A percentile compares a stretch with the other conserved stretches of the same genome.
phyloP scores from a whole-genome alignment of 192 early-diverging fungal genomes.

The Coemansia sp. region DNA sequence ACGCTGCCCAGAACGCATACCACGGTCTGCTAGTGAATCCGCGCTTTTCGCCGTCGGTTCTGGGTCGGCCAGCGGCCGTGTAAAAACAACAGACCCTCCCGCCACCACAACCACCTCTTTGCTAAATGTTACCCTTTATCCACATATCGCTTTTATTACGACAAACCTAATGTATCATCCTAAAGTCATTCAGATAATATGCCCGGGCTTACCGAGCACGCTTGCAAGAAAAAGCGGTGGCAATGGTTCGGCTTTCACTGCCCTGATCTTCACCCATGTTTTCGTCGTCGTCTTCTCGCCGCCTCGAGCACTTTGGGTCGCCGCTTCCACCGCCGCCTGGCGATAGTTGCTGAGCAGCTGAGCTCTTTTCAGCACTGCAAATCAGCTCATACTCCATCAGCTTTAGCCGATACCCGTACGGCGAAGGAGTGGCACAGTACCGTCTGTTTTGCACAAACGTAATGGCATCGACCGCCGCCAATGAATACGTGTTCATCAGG shows the following conservation, averaged over 20 bases:
- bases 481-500: slow-evolving; percentile 70
- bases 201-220: slow-evolving; percentile 20
- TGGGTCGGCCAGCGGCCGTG: not conserved
- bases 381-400: slow-evolving; percentile 44
- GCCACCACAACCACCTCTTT: not conserved
- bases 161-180: too few relatives aligned
- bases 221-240: slow-evolving; percentile 7
- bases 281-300: slow-evolving; percentile 21
- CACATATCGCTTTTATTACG: too few relatives aligned
- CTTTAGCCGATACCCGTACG: slow-evolving; percentile 40
- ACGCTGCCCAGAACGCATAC: slow-evolving; percentile 13
- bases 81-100: not conserved
- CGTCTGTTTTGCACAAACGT: slow-evolving; percentile 79
- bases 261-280: not conserved
- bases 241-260: not conserved
- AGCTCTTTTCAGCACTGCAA: slow-evolving; percentile 26
- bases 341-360: not conserved
- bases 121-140: too few relatives aligned
- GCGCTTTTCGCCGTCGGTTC: slow-evolving; percentile 6
- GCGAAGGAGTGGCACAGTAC: slow-evolving; percentile 62
- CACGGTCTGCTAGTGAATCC: slow-evolving; percentile 35
- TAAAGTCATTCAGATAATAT: too few relatives aligned
- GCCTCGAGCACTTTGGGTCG: slow-evolving; percentile 7
- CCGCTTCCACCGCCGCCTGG: too few relatives aligned
- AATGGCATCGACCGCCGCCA: slow-evolving; percentile 68